A percentile compares a stretch with the other conserved stretches of the same genome.
These are phyloP conservation scores for Tylopilus intermedius DNA, from an alignment of 768 basidiomycete species.

Conservation along the genomic window DNA sequence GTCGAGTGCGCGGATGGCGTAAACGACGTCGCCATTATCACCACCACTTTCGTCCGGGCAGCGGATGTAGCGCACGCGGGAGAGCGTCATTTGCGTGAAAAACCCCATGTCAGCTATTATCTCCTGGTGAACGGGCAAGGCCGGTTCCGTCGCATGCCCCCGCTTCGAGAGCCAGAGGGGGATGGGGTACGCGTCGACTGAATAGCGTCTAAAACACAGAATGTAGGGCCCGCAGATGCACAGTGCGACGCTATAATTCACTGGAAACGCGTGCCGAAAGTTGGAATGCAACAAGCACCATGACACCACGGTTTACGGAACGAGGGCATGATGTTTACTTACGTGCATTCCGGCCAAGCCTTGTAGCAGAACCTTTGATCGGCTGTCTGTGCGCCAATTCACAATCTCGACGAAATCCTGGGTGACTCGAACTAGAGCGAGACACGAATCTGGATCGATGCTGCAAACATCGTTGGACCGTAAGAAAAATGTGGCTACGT, in stretches of 20 bases:
- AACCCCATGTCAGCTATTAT: slow-evolving; percentile 23
- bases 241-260: slow-evolving; percentile 35
- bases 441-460: slow-evolving; percentile 29
- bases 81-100: slow-evolving; percentile 32
- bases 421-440: slow-evolving; percentile 29
- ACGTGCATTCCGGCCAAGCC: slow-evolving; percentile 28
- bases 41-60: slow-evolving; percentile 31
- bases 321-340: slow-evolving; percentile 19
- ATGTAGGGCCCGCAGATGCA: slow-evolving; percentile 44
- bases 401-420: slow-evolving; percentile 32
- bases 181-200: slow-evolving; percentile 39
- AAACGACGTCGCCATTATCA: slow-evolving; percentile 21
- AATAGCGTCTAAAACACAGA: slow-evolving; percentile 45
- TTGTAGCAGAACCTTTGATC: slow-evolving; percentile 16
- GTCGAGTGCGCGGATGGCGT: slow-evolving; percentile 36
- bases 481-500: too few species aligned
- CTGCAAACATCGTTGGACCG: slow-evolving; percentile 16
- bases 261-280: background rate
- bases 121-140: slow-evolving; percentile 11
- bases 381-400: slow-evolving; percentile 30
- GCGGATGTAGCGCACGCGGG: slow-evolving; percentile 31
- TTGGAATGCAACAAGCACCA: slow-evolving; percentile 13
- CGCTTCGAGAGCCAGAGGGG: slow-evolving; percentile 7
- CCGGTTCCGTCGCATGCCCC: background rate
- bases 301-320: background rate